A percentile compares a stretch with the other conserved stretches of the same genome.
These are phyloP conservation scores for Cryphonectria carpinicola DNA, from an alignment of 2,329 filamentous ascomycete genomes.

Conservation along the genomic window DNA sequence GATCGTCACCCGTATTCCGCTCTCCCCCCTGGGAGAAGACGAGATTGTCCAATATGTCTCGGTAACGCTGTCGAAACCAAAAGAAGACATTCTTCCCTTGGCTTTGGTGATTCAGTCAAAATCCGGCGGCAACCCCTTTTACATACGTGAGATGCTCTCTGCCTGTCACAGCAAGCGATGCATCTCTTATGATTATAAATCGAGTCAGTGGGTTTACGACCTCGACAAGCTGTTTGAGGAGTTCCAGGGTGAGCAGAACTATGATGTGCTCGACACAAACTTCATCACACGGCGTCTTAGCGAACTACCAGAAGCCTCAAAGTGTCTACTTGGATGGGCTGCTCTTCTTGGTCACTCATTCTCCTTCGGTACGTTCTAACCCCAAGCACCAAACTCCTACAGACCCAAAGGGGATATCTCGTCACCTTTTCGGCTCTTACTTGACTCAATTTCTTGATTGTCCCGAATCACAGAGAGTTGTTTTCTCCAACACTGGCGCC, in stretches of 20 bases:
- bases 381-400: neutral
- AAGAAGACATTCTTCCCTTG: slow-evolving; percentile 74
- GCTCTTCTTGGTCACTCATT: slow-evolving; percentile 81
- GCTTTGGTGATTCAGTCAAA: slow-evolving; percentile 88
- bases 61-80: slow-evolving; percentile 74
- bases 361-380: slow-evolving; percentile 61
- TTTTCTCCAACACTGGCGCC: neutral
- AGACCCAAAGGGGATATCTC: neutral
- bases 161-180: slow-evolving; percentile 81
- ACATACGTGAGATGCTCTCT: slow-evolving; percentile 87
- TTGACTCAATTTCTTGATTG: neutral
- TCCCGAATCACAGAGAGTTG: neutral
- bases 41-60: slow-evolving; percentile 85
- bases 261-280: slow-evolving; percentile 77
- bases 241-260: slow-evolving; percentile 78
- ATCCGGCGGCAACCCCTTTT: slow-evolving; percentile 86
- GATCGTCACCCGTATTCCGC: slow-evolving; percentile 69
- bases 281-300: slow-evolving; percentile 80
- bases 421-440: neutral
- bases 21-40: slow-evolving; percentile 74
- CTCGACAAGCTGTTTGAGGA: slow-evolving; percentile 84
- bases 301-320: slow-evolving; percentile 74
- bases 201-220: slow-evolving; percentile 82
- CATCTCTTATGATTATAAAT: slow-evolving; percentile 88
- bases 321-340: slow-evolving; percentile 83